These are phyloP conservation scores for Lactarius evosmus DNA, from an alignment of 768 basidiomycete genomes.

Conservation along the genomic window DNA sequence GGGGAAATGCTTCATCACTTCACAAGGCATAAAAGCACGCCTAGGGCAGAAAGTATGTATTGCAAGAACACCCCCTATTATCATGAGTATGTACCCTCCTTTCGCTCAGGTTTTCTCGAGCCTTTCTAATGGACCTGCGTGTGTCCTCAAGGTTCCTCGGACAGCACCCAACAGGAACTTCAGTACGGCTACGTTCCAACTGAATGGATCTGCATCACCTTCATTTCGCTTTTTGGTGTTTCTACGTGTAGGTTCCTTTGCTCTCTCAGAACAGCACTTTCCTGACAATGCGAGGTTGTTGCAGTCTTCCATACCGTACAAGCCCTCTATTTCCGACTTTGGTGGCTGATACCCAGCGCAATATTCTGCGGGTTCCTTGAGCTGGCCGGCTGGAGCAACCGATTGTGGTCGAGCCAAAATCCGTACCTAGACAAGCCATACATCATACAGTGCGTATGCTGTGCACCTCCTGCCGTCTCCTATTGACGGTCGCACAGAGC, in stretches of 20 bases:
- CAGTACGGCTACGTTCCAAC: slow-evolving; percentile 39
- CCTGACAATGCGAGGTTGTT: background rate
- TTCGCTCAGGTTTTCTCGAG: background rate
- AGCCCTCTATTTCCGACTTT: slow-evolving; percentile 34
- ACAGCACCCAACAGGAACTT: slow-evolving; percentile 8
- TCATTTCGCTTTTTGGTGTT: slow-evolving; percentile 37
- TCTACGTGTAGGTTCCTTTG: slow-evolving; percentile 31
- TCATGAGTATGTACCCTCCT: slow-evolving; percentile 17
- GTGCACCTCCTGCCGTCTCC: background rate
- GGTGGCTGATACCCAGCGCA: slow-evolving; percentile 26
- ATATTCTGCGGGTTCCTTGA: slow-evolving; percentile 22
- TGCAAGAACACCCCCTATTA: background rate
- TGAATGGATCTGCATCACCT: slow-evolving; percentile 37
- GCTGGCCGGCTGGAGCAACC: slow-evolving; percentile 19
- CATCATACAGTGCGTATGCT: slow-evolving; percentile 23
- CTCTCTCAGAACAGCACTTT: background rate
- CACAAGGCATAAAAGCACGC: background rate
- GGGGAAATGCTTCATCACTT: background rate
- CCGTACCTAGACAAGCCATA: slow-evolving; percentile 12
- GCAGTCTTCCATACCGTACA: slow-evolving; percentile 19
- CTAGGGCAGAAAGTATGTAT: background rate
- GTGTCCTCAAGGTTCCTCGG: slow-evolving; percentile 3
- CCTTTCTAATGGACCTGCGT: background rate
- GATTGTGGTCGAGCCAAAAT: slow-evolving; percentile 24
- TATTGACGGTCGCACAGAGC: slow-evolving; percentile 6